Evolutionary conservation across 495 filamentous ascomycete genomes (phyloP).

Genomic region (Darksidea phi): DNA sequence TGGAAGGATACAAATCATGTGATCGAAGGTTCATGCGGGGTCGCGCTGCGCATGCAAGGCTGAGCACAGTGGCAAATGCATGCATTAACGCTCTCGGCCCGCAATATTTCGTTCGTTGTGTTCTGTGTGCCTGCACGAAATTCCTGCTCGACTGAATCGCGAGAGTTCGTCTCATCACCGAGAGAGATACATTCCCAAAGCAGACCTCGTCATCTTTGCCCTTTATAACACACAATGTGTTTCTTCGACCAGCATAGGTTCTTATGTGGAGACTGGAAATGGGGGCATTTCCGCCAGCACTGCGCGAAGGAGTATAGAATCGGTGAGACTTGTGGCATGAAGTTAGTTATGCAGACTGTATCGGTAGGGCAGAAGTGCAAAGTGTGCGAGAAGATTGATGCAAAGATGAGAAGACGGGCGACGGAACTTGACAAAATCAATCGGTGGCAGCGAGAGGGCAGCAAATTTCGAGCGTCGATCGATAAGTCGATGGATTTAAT

Average conservation of each 20-base stretch:
- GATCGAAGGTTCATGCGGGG: neutral
- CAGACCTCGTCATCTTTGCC: too few relatives aligned
- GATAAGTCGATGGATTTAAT: conserved; percentile 69
- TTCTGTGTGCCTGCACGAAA: too few relatives aligned
- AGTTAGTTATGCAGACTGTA: conserved; percentile 73
- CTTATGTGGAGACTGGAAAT: conserved; percentile 87
- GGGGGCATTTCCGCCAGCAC: conserved; percentile 90
- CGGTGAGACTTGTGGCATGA: conserved; percentile 97
- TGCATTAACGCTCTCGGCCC: neutral
- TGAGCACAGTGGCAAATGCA: neutral
- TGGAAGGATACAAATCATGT: neutral
- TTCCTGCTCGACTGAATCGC: too few relatives aligned
- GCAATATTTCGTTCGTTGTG: neutral
- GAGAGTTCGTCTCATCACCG: too few relatives aligned
- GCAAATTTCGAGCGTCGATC: conserved; percentile 74
- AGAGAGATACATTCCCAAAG: too few relatives aligned
- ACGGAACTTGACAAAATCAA: conserved; percentile 75
- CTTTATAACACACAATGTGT: too few relatives aligned
- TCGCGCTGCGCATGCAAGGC: neutral
- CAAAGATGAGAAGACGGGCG: conserved; percentile 72
- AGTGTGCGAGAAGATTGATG: conserved; percentile 87
- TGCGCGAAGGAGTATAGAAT: conserved; percentile 96
- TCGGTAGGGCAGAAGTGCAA: conserved; percentile 64
- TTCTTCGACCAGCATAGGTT: conserved; percentile 63
- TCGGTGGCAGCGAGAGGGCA: conserved; percentile 72